A percentile compares a stretch with the other conserved stretches of the same genome.
phyloP scores from a whole-genome alignment of 1,139 yeast species.

The Petasospora fabianii region DNA sequence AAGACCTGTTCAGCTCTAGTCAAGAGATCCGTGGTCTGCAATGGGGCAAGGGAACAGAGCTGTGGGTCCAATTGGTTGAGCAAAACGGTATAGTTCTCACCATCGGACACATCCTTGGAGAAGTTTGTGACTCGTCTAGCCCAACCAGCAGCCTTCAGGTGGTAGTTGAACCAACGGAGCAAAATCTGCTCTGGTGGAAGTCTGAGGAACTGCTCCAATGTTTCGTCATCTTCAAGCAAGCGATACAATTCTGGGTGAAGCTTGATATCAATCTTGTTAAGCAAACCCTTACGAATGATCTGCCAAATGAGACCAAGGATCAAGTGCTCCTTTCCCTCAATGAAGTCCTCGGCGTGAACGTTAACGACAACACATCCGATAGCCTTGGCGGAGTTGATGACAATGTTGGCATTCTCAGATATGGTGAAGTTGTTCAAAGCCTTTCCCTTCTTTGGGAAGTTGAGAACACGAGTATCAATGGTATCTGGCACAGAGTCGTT shows the following conservation, averaged over 20 bases:
- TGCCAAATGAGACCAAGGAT: constrained; percentile 97
- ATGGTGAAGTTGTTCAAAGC: constrained; percentile 90
- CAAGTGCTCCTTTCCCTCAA: constrained; percentile 95
- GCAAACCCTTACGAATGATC: constrained; percentile 91
- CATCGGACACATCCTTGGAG: constrained; percentile 85
- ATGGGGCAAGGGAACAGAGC: constrained; percentile 74
- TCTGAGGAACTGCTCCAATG: constrained; percentile 92
- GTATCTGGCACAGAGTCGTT: constrained; percentile 98
- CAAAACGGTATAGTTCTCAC: constrained; percentile 89
- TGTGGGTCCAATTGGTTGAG: constrained; percentile 87
- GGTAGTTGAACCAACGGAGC: constrained; percentile 96
- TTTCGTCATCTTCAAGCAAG: constrained; percentile 91
- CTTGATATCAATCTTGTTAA: constrained; percentile 92
- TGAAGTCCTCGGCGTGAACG: constrained; percentile 95
- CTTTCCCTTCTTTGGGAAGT: constrained; percentile 78
- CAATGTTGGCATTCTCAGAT: constrained; percentile 96
- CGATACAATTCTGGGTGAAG: constrained; percentile 96
- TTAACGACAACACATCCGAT: constrained; percentile 98
- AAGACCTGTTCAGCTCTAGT: constrained; percentile 86
- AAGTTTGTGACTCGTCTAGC: constrained; percentile 81
- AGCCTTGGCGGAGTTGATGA: constrained; percentile 96
- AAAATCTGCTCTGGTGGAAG: constrained; percentile 97
- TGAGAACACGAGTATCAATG: constrained; percentile 94
- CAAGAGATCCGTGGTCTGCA: constrained; percentile 60
- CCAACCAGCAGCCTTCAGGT: constrained; percentile 91